Conservation (phyloP, 768 basidiomycete genomes). For the Pleurotus djamor region DNA sequence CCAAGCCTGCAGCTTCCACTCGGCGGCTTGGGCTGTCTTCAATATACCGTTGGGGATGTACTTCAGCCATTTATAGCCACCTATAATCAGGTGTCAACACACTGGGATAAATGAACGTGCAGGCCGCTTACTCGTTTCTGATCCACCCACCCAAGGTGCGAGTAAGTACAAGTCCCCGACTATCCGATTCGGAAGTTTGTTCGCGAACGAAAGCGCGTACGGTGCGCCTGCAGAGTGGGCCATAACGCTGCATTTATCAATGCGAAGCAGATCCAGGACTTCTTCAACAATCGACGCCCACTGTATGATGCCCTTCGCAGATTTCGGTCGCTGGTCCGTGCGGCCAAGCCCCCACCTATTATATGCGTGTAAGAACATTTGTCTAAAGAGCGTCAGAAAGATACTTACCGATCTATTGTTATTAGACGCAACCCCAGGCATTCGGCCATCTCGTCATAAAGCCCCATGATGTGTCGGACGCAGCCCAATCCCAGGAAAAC, state of each 20-base stretch:
- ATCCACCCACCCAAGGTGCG: conserved; percentile 95
- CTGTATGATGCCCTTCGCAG: conserved; percentile 78
- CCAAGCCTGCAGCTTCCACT: conserved; percentile 97
- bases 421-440: conserved; percentile 85
- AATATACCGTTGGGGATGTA: conserved; percentile 92
- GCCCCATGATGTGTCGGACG: conserved; percentile 90
- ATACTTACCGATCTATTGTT: conserved; percentile 82
- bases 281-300: conserved; percentile 93
- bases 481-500: conserved; percentile 94
- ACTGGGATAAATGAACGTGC: background rate
- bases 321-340: conserved; percentile 69
- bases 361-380: conserved; percentile 7
- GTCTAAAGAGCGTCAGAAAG: background rate
- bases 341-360: conserved; percentile 90
- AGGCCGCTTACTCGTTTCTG: conserved; percentile 72
- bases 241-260: conserved; percentile 83
- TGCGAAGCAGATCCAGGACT: conserved; percentile 77
- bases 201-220: conserved; percentile 87
- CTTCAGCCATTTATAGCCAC: conserved; percentile 94
- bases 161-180: conserved; percentile 84
- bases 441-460: conserved; percentile 96
- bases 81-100: conserved; percentile 27
- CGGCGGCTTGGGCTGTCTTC: conserved; percentile 94
- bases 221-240: conserved; percentile 97
- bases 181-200: conserved; percentile 71